Conservation (phyloP, 768 basidiomycete species). For the Cytidiella melzeri region DNA sequence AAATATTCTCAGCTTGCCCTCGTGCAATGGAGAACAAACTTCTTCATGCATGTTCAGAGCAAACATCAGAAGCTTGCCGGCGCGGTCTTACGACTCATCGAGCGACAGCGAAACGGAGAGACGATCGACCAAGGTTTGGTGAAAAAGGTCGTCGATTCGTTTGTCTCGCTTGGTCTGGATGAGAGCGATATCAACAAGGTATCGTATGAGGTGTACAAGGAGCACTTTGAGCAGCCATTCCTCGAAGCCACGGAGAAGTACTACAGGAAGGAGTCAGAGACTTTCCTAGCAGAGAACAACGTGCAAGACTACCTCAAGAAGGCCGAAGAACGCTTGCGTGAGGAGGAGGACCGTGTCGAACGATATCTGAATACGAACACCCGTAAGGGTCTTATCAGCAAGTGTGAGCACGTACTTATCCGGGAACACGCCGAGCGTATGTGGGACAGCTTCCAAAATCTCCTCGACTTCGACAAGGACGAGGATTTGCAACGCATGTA, state of each 20-base stretch:
- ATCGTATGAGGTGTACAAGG: conserved; percentile 89
- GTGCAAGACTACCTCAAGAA: conserved; percentile 95
- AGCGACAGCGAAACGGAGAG: conserved; percentile 91
- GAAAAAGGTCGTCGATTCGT: conserved; percentile 92
- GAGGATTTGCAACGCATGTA: conserved; percentile 97
- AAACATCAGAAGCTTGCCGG: conserved; percentile 78
- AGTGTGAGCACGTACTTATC: conserved; percentile 91
- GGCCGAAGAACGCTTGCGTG: conserved; percentile 85
- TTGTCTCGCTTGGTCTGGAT: conserved; percentile 92
- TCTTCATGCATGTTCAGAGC: conserved; percentile 84
- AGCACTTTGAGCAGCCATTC: conserved; percentile 87
- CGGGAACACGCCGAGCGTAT: conserved; percentile 77
- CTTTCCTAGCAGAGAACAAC: conserved; percentile 82
- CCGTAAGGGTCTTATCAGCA: conserved; percentile 68
- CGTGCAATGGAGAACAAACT: conserved; percentile 91
- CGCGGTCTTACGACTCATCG: conserved; percentile 85
- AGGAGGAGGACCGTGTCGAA: conserved; percentile 95
- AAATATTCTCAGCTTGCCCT: conserved; percentile 64
- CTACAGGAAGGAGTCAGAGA: conserved; percentile 87
- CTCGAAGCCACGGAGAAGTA: conserved; percentile 83
- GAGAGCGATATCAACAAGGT: conserved; percentile 88
- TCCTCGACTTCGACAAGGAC: conserved; percentile 91
- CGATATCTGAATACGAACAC: conserved; percentile 89
- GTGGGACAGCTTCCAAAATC: conserved; percentile 88
- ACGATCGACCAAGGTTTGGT: conserved; percentile 88